Base-by-base conservation (phyloP, 2,329 filamentous ascomycete genomes). In the Zarea fungicola region DNA sequence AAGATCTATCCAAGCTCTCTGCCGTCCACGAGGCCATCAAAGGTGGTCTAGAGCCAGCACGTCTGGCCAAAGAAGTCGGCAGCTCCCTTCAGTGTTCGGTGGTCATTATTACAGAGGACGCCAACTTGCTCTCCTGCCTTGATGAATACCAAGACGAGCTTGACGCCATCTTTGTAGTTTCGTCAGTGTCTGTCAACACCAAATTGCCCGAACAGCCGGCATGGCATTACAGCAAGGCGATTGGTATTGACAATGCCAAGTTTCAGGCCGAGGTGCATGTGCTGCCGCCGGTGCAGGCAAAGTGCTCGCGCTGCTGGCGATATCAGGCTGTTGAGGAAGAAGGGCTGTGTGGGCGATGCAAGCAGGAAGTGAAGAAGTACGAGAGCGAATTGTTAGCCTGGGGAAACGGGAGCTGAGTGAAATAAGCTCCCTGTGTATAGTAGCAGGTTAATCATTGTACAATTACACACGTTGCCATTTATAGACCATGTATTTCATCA, bases 281-380 rank as follows among this genome's bases (percentile, higher is more conserved):
- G 19, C 56, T 75, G 43, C 74, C 78, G 50, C 78, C 78, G 1
- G 63, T 58, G 56, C 60, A 73, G 11, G 68, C 75, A 40, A 99
- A 97, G 66, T 99, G 93, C 64, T 76, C 80, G 1, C 76, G 93
- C 43, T 99, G 93, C 69, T 99, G 93, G 93, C 81, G 86, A 53
- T 95, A 89, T 65, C 76, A 86, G 21, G 83, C 86, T n/a, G 72
- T 77, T n/a, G 67, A 68, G 41, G 76, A 84, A 56, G 81, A 86
- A 16, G 65, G 71, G 32, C 69, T 95, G 16, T 97, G 92, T 65
- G 68, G 66, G 42, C 74, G 89, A 61, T 97, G 92, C 64, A 81
- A 84, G 25, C 76, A 80, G 11, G 80, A 85, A 29, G 76, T 92
- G 31, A 22, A 28, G 8, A 32, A 45, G 28, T 25, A 41, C 4